Percentiles rank a stretch among this genome's conserved stretches.
Evolutionary conservation across 2,329 filamentous ascomycete genomes (phyloP).

Genomic region (Fusarium veterinarium): DNA sequence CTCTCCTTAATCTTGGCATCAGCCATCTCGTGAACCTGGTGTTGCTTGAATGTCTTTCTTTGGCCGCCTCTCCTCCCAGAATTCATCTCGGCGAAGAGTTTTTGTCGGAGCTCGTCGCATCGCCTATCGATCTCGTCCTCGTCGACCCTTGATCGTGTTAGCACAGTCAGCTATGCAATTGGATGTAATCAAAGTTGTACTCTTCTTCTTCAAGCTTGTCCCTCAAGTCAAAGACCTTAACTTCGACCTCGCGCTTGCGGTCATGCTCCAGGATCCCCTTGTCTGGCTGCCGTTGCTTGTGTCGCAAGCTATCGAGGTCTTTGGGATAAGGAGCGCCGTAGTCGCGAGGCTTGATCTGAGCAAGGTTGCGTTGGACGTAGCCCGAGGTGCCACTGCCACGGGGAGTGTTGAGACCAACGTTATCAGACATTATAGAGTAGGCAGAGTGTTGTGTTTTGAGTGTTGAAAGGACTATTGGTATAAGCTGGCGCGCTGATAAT

Average conservation of each 20-base stretch:
- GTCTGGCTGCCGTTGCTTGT: slow-evolving; percentile 86
- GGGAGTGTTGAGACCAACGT: slow-evolving; percentile 94
- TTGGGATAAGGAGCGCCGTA: slow-evolving; percentile 80
- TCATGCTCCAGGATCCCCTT: slow-evolving; percentile 95
- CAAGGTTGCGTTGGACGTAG: slow-evolving; percentile 96
- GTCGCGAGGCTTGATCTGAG: slow-evolving; percentile 87
- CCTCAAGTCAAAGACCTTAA: slow-evolving; percentile 90
- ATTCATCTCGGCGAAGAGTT: slow-evolving; percentile 55
- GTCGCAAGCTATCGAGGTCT: slow-evolving; percentile 75
- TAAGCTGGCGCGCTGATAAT: background rate
- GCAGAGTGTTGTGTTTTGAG: background rate
- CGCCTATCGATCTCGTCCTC: slow-evolving; percentile 89
- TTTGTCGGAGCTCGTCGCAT: slow-evolving; percentile 57
- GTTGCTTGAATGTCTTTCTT: slow-evolving; percentile 78
- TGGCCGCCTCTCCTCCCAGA: slow-evolving; percentile 49
- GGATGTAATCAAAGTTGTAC: slow-evolving; percentile 56
- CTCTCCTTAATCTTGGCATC: slow-evolving; percentile 97
- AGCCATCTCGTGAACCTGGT: slow-evolving; percentile 96
- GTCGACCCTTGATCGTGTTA: slow-evolving; percentile 67
- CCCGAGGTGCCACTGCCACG: slow-evolving; percentile 96
- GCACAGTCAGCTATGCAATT: background rate
- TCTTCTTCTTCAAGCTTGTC: slow-evolving; percentile 93
- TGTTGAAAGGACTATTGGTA: background rate
- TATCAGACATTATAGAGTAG: slow-evolving; percentile 80
- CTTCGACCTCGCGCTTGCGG: slow-evolving; percentile 88